Conservation (phyloP, 2,329 filamentous ascomycete genomes). For the Talaromyces sp. region DNA sequence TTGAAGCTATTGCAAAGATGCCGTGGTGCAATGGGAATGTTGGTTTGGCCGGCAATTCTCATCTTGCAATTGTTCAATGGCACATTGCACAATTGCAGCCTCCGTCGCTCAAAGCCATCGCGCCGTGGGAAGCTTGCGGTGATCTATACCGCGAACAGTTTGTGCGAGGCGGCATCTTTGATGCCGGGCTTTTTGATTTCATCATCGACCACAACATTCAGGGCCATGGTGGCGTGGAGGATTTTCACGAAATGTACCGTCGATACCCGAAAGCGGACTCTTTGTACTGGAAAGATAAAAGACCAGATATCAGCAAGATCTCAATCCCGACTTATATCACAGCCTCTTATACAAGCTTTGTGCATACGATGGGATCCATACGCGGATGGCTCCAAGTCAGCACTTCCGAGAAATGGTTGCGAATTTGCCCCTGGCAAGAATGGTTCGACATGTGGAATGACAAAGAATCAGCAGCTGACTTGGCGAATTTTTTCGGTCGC, state of each 20-base stretch:
- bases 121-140: conserved; percentile 37
- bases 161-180: not conserved
- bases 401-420: conserved; percentile 2
- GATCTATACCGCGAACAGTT: conserved; percentile 3
- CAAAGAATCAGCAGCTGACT: conserved; percentile 3
- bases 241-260: not conserved
- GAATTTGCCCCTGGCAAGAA: conserved; percentile 1
- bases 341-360: not conserved
- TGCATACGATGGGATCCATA: not conserved
- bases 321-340: not conserved
- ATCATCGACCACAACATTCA: not conserved
- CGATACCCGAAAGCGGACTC: not conserved
- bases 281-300: not conserved
- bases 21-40: not conserved
- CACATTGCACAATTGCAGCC: conserved; percentile 38
- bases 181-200: not conserved
- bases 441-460: conserved; percentile 8
- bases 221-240: not conserved
- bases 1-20: not conserved
- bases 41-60: not conserved
- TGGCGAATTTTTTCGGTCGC: not conserved
- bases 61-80: conserved; percentile 28
- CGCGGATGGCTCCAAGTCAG: not conserved
- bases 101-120: conserved; percentile 36
- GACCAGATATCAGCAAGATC: not conserved